A percentile compares a stretch with the other conserved stretches of the same genome.
Evolutionary conservation across 192 early-diverging fungal species (phyloP).

Genomic region (Physocladia obscura): DNA sequence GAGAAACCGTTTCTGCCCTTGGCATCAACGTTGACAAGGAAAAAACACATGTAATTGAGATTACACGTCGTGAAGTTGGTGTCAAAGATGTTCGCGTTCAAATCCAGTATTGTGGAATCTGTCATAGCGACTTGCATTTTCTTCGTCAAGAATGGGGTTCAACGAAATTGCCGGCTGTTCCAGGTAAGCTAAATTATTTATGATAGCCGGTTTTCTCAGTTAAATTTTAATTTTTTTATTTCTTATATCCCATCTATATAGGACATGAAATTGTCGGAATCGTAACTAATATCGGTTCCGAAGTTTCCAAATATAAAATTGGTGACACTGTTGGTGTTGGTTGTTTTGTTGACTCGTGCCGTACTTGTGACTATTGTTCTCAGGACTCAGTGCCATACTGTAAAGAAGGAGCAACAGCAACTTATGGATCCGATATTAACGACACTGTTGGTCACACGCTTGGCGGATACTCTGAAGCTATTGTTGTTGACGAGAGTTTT

Average conservation of each 20-base stretch:
- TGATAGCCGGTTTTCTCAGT: too few relatives aligned
- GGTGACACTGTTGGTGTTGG: constrained; percentile 27
- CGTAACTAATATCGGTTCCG: background rate
- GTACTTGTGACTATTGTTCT: constrained; percentile 1
- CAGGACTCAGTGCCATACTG: constrained; percentile 23
- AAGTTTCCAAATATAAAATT: constrained; percentile 3
- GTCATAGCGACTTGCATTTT: constrained; percentile 76
- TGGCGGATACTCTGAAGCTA: constrained; percentile 32
- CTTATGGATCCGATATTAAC: constrained; percentile 13
- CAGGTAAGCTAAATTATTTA: too few relatives aligned
- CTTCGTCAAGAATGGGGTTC: constrained; percentile 58
- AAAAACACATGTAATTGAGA: background rate
- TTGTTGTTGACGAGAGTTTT: constrained; percentile 32
- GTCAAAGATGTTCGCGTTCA: constrained; percentile 65
- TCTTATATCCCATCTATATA: too few relatives aligned
- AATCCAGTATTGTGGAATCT: constrained; percentile 75
- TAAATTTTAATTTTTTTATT: too few relatives aligned
- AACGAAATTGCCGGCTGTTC: constrained; percentile 6
- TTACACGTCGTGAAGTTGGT: background rate
- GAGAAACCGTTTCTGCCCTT: background rate
- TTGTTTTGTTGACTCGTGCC: constrained; percentile 15
- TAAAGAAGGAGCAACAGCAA: constrained; percentile 3
- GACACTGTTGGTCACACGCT: constrained; percentile 23
- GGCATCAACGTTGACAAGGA: background rate
- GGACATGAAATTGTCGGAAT: constrained; percentile 25